These are phyloP conservation scores for Crucihimalaya himalaica DNA, from an alignment of 345 rosid species.

Conservation along the genomic window DNA sequence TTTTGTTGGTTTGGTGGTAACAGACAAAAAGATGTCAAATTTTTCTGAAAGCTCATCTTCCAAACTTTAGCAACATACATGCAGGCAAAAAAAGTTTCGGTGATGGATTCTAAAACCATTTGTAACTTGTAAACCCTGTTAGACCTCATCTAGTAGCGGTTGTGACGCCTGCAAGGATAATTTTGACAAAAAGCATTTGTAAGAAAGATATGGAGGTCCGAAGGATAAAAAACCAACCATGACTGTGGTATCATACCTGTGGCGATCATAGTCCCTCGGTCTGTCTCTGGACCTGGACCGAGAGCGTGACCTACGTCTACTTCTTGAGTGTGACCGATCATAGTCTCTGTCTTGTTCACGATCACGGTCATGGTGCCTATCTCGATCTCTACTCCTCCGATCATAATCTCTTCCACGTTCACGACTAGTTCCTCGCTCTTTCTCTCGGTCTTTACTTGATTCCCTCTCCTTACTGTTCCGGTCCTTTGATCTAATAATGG, in stretches of 20 bases:
- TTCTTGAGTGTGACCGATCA: conserved; percentile 73
- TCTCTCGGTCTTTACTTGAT: conserved; percentile 61
- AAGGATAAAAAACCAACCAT: neutral
- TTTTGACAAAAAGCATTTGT: neutral
- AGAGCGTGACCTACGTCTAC: conserved; percentile 74
- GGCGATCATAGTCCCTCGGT: conserved; percentile 78
- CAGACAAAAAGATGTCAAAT: neutral
- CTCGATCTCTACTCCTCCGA: conserved; percentile 77
- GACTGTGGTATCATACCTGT: conserved; percentile 51
- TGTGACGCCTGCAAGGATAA: conserved; percentile 28
- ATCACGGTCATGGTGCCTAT: conserved; percentile 70
- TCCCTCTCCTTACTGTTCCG: conserved; percentile 59
- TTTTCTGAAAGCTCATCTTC: neutral
- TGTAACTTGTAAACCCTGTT: neutral
- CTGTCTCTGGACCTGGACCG: conserved; percentile 84
- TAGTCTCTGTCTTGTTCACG: conserved; percentile 56
- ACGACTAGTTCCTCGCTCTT: conserved; percentile 57
- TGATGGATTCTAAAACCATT: conserved; percentile 6
- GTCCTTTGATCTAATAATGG: conserved; percentile 62
- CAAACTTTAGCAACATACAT: conserved; percentile 12
- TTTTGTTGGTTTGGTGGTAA: neutral
- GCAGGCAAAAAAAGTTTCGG: neutral
- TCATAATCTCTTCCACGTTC: conserved; percentile 75
- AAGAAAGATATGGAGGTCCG: neutral
- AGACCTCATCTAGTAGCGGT: conserved; percentile 28